These are phyloP conservation scores for Lophium mytilinum DNA, from an alignment of 495 filamentous ascomycete genomes.

Conservation along the genomic window DNA sequence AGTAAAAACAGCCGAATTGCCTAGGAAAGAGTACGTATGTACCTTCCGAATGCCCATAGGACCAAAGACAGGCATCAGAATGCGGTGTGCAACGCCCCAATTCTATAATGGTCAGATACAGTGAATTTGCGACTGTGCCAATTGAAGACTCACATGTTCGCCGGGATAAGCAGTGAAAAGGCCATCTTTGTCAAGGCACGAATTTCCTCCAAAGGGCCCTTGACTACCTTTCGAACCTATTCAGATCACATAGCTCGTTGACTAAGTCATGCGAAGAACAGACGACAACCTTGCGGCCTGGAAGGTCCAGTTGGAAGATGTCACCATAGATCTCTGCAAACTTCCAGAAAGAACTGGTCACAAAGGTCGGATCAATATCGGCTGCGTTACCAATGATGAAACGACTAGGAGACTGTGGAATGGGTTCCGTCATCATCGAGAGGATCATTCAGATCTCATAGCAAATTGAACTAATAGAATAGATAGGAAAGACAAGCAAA, in stretches of 20 bases:
- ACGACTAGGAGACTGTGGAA: conserved; percentile 4
- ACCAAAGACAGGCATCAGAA: conserved; percentile 60
- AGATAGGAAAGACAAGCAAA: too few species aligned
- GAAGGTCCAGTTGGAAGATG: conserved; percentile 57
- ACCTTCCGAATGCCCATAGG: conserved; percentile 51
- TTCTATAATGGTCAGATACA: conserved; percentile 31
- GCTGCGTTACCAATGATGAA: conserved; percentile 5
- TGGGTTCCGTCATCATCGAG: too few species aligned
- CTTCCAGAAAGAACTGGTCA: conserved; percentile 39
- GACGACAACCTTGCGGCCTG: conserved; percentile 26
- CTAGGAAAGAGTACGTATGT: not conserved
- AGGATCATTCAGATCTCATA: too few species aligned
- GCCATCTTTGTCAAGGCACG: conserved; percentile 56
- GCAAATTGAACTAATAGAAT: too few species aligned
- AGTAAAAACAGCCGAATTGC: conserved; percentile 3
- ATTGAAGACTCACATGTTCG: conserved; percentile 37
- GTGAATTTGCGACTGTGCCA: too few species aligned
- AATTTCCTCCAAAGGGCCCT: conserved; percentile 43
- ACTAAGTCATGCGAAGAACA: conserved; percentile 48
- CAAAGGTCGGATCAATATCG: conserved; percentile 5
- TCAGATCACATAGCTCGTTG: conserved; percentile 59
- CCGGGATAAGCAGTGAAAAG: conserved; percentile 57
- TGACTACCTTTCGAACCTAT: conserved; percentile 52
- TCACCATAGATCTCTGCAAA: conserved; percentile 58
- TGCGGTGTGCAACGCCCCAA: conserved; percentile 62